Evolutionary conservation across 2,329 filamentous ascomycete species (phyloP).

Genomic region (Akanthomyces dipterigenus): DNA sequence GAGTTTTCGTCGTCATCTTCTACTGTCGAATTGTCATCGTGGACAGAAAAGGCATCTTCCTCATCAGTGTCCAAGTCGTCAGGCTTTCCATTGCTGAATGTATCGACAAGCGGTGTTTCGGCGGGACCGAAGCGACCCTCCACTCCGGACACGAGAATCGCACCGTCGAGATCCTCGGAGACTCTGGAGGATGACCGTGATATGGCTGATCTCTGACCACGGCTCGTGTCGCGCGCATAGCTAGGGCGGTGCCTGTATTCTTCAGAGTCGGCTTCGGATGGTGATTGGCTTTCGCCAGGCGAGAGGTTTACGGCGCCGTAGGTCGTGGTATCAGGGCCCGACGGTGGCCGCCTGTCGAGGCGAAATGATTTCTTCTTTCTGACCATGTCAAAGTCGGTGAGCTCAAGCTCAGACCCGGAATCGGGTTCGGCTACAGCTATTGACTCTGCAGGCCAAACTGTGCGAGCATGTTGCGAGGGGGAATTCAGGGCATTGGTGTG

Average conservation of each 20-base stretch:
- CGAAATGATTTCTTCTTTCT: conserved; percentile 32
- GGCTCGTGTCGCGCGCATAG: conserved; percentile 27
- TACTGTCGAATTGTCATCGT: conserved; percentile 29
- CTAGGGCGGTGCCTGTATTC: conserved; percentile 27
- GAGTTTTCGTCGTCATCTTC: conserved; percentile 58
- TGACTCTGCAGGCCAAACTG: conserved; percentile 9
- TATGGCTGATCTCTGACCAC: conserved; percentile 26
- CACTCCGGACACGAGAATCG: conserved; percentile 44
- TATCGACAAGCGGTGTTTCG: conserved; percentile 40
- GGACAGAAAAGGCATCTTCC: conserved; percentile 24
- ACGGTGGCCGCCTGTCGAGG: conserved; percentile 21
- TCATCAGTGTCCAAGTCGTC: conserved; percentile 32
- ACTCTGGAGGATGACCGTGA: conserved; percentile 29
- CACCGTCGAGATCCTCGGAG: conserved; percentile 45
- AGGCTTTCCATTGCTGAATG: conserved; percentile 37
- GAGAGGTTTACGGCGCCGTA: conserved; percentile 33
- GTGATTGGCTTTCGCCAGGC: conserved; percentile 29
- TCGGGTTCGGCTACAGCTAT: conserved; percentile 4
- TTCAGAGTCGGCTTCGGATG: conserved; percentile 27
- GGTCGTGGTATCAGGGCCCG: conserved; percentile 22
- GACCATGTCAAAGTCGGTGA: conserved; percentile 22
- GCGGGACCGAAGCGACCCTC: conserved; percentile 48
- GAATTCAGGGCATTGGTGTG: neutral
- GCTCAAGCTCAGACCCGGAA: conserved; percentile 12
- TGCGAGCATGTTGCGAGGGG: conserved; percentile 10